Evolutionary conservation across 768 basidiomycete genomes (phyloP).

Genomic region (Boletus bicolor): DNA sequence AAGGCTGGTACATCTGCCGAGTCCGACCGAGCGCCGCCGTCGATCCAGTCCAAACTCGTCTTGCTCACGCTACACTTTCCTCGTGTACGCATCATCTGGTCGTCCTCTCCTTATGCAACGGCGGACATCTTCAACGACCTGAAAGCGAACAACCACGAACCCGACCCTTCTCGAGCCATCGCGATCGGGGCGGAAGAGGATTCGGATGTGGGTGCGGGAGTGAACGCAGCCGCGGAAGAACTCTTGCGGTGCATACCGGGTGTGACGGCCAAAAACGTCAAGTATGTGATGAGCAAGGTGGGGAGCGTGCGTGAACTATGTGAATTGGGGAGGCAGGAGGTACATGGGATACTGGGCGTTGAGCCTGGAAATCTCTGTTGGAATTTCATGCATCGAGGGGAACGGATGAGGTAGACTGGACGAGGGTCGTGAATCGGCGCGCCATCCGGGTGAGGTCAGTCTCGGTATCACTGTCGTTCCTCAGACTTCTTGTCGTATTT

Average conservation of each 20-base stretch:
- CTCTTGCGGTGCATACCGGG: constrained; percentile 81
- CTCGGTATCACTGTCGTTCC: not conserved
- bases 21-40: constrained; percentile 40
- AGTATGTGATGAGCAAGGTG: constrained; percentile 82
- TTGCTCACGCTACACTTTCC: constrained; percentile 89
- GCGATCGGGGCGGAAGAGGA: constrained; percentile 79
- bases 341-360: constrained; percentile 74
- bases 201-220: constrained; percentile 58
- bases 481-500: not conserved
- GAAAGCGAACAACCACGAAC: constrained; percentile 76
- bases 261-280: constrained; percentile 77
- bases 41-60: constrained; percentile 89
- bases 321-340: constrained; percentile 51
- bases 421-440: not conserved
- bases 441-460: not conserved
- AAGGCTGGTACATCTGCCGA: constrained; percentile 29
- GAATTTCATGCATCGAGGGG: constrained; percentile 78
- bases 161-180: constrained; percentile 73
- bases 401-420: constrained; percentile 25
- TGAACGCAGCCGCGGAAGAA: constrained; percentile 79
- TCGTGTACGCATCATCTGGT: constrained; percentile 93
- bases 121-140: constrained; percentile 92
- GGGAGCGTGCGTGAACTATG: constrained; percentile 73
- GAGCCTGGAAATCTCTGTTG: constrained; percentile 80
- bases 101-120: constrained; percentile 90